phyloP scores from a whole-genome alignment of 2,329 filamentous ascomycete genomes.

The Paramyrothecium sp. region DNA sequence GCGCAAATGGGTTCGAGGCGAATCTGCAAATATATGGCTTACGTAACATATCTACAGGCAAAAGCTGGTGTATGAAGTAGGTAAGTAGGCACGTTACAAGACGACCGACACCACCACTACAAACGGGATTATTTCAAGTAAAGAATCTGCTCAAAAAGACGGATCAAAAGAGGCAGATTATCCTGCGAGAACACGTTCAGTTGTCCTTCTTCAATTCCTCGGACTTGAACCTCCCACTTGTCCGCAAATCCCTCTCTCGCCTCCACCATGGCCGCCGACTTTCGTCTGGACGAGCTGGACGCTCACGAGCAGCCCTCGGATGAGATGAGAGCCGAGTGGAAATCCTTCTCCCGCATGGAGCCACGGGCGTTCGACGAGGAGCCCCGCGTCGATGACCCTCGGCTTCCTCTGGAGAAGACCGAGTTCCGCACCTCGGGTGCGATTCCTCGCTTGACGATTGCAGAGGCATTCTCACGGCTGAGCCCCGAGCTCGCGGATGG shows the following conservation, averaged over 20 bases:
- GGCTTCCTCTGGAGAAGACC: slow-evolving; percentile 30
- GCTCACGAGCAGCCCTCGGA: slow-evolving; percentile 77
- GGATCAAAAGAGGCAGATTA: too few relatives aligned
- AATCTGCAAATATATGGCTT: too few relatives aligned
- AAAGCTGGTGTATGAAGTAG: too few relatives aligned
- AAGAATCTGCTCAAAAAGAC: too few relatives aligned
- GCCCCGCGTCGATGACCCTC: slow-evolving; percentile 56
- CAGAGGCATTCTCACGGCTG: slow-evolving; percentile 41
- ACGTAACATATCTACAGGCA: too few relatives aligned
- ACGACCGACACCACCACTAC: too few relatives aligned
- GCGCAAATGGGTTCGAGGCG: too few relatives aligned
- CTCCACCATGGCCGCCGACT: slow-evolving; percentile 20
- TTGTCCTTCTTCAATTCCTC: too few relatives aligned
- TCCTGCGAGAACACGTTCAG: too few relatives aligned
- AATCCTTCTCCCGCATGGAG: slow-evolving; percentile 65
- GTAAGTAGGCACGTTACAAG: too few relatives aligned
- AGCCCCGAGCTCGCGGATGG: slow-evolving; percentile 28
- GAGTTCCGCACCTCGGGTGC: slow-evolving; percentile 44
- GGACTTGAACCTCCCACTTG: too few relatives aligned
- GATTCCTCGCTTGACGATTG: slow-evolving; percentile 41
- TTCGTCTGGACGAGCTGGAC: slow-evolving; percentile 51
- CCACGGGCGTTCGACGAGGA: slow-evolving; percentile 49
- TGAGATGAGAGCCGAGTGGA: slow-evolving; percentile 69
- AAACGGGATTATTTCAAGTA: too few relatives aligned
- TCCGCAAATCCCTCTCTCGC: neutral